Evolutionary conservation across 805 yeast species (phyloP).

Genomic region (Cyberlindnera suaveolens): DNA sequence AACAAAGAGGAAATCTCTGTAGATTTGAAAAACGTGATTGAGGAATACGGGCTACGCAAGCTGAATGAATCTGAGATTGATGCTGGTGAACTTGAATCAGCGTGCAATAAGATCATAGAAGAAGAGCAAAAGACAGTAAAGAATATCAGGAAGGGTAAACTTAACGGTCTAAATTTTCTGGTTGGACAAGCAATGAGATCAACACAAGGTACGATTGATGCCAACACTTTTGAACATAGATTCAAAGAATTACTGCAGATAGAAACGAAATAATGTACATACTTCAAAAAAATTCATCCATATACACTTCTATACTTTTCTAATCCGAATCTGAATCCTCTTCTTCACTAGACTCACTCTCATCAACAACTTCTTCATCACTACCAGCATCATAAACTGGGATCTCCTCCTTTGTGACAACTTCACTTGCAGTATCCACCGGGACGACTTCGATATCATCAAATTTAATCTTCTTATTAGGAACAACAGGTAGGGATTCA

Average conservation of each 20-base stretch:
- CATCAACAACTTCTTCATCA: conserved; percentile 22
- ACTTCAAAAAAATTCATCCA: neutral
- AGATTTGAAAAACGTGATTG: conserved; percentile 40
- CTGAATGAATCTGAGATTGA: conserved; percentile 29
- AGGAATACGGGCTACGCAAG: conserved; percentile 44
- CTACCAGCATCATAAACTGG: conserved; percentile 16
- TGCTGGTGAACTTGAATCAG: conserved; percentile 25
- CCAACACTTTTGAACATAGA: conserved; percentile 28
- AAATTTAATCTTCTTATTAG: conserved; percentile 42
- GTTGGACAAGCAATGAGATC: conserved; percentile 82
- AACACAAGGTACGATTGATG: conserved; percentile 54
- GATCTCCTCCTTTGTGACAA: conserved; percentile 9
- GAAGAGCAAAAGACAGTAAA: conserved; percentile 47
- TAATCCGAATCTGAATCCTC: conserved; percentile 21
- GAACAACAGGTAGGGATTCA: conserved; percentile 49
- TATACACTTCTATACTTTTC: neutral
- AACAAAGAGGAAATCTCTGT: conserved; percentile 32
- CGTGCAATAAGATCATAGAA: conserved; percentile 33
- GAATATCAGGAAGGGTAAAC: conserved; percentile 44
- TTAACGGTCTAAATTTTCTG: conserved; percentile 63
- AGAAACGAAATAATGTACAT: neutral
- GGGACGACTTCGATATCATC: conserved; percentile 35
- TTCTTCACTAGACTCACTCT: conserved; percentile 24
- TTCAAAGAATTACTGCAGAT: conserved; percentile 24
- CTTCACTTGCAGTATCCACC: conserved; percentile 10